Evolutionary conservation across 345 rosid species (phyloP).

Genomic region (Arabidopsis suecica): DNA sequence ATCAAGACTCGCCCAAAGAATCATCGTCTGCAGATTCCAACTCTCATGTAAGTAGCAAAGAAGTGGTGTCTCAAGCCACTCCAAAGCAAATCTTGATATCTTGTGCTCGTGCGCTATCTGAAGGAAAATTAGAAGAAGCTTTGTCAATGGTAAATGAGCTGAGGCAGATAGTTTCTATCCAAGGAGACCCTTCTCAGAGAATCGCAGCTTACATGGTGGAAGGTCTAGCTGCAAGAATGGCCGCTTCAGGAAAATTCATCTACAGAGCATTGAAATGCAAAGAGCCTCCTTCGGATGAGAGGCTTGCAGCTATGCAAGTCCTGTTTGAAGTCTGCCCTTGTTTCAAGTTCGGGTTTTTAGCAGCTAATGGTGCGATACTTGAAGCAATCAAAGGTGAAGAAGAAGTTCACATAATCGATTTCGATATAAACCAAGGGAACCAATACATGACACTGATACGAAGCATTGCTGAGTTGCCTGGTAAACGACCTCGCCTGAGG

Average conservation of each 20-base stretch:
- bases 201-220: constrained; percentile 98
- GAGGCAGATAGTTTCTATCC: constrained; percentile 80
- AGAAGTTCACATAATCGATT: constrained; percentile 83
- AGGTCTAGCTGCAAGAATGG: constrained; percentile 96
- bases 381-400: constrained; percentile 79
- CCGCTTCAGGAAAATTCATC: constrained; percentile 82
- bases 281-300: constrained; percentile 92
- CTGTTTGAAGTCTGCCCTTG: constrained; percentile 98
- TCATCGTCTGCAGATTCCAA: constrained; percentile 79
- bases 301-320: constrained; percentile 99
- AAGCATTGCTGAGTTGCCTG: constrained; percentile 56
- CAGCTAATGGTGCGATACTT: constrained; percentile 84
- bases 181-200: constrained; percentile 93
- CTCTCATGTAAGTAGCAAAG: constrained; percentile 71
- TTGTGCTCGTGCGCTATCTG: constrained; percentile 74
- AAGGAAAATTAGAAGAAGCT: constrained; percentile 71
- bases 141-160: constrained; percentile 69
- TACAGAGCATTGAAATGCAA: constrained; percentile 93
- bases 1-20: constrained; percentile 83
- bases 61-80: constrained; percentile 60
- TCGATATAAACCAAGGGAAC: constrained; percentile 93
- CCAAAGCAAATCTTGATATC: constrained; percentile 77
- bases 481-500: constrained; percentile 64
- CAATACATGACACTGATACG: constrained; percentile 90
- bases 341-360: constrained; percentile 90